phyloP scores from a whole-genome alignment of 2,329 filamentous ascomycete species.

The Aspergillus transmontanensis region DNA sequence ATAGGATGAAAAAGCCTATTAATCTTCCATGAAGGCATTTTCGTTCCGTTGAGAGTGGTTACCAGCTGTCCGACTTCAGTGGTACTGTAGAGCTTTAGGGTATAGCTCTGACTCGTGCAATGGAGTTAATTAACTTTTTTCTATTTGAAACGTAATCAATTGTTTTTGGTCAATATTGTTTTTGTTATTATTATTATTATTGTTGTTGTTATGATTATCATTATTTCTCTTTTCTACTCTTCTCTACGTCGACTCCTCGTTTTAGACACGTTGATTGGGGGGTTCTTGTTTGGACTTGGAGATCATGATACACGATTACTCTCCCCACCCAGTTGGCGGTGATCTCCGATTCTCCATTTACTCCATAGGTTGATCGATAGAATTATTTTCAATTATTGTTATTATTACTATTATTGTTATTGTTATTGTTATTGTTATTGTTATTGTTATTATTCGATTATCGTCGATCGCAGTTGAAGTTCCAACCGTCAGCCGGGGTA shows the following conservation, averaged over 20 bases:
- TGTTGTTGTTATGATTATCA: not conserved
- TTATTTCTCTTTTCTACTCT: not conserved
- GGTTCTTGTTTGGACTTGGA: not conserved
- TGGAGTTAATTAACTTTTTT: not conserved
- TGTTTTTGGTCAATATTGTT: too few species aligned
- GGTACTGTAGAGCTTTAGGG: too few species aligned
- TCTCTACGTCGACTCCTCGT: too few species aligned
- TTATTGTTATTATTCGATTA: too few species aligned
- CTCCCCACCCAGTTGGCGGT: not conserved
- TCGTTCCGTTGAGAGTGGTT: too few species aligned
- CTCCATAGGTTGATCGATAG: not conserved
- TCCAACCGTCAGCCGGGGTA: not conserved
- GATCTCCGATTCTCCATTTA: not conserved
- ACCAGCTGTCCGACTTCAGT: too few species aligned
- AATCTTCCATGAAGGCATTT: too few species aligned
- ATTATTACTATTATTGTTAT: not conserved
- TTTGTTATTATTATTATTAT: too few species aligned
- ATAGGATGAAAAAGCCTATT: too few species aligned
- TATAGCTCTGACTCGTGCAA: not conserved
- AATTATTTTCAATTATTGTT: not conserved
- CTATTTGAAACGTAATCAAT: not conserved
- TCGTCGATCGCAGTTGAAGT: not conserved
- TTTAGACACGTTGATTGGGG: too few species aligned
- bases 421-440: not conserved
- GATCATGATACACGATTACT: not conserved